phyloP scores from a whole-genome alignment of 768 basidiomycete genomes.

The Mycena maculata region DNA sequence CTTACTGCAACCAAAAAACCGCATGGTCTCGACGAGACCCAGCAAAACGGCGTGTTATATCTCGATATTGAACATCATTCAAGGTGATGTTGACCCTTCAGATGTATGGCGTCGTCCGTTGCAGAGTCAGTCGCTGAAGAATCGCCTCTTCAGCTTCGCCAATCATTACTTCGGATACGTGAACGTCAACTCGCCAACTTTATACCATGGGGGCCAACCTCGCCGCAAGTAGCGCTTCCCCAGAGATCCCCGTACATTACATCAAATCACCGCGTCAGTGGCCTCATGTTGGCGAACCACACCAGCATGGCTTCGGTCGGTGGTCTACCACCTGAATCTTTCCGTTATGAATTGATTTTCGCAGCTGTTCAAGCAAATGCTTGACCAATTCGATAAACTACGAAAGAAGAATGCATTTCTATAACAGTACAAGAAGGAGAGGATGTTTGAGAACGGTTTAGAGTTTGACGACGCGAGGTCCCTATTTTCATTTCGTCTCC shows the following conservation, averaged over 20 bases:
- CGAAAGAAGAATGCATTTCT: constrained; percentile 92
- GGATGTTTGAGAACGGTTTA: constrained; percentile 91
- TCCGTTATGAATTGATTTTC: background rate
- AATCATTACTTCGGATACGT: constrained; percentile 95
- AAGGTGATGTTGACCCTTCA: constrained; percentile 98
- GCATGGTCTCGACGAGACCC: constrained; percentile 95
- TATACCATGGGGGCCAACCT: constrained; percentile 99
- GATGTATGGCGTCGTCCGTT: constrained; percentile 66
- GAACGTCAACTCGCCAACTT: constrained; percentile 97
- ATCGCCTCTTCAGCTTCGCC: constrained; percentile 77
- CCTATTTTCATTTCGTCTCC: constrained; percentile 27
- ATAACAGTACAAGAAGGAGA: constrained; percentile 98
- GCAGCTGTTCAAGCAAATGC: constrained; percentile 94
- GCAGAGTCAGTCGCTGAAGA: constrained; percentile 9
- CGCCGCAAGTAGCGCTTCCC: constrained; percentile 96
- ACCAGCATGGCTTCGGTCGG: constrained; percentile 96
- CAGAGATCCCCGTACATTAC: constrained; percentile 89
- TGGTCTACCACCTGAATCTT: constrained; percentile 26
- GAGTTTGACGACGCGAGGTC: constrained; percentile 99
- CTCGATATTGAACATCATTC: constrained; percentile 97
- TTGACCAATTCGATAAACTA: constrained; percentile 93
- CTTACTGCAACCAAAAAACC: constrained; percentile 96
- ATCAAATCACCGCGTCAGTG: constrained; percentile 94
- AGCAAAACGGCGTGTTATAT: constrained; percentile 96
- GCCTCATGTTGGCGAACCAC: constrained; percentile 98